Base-by-base conservation (phyloP, 257 asterid species). In the Fraxinus anomala region DNA sequence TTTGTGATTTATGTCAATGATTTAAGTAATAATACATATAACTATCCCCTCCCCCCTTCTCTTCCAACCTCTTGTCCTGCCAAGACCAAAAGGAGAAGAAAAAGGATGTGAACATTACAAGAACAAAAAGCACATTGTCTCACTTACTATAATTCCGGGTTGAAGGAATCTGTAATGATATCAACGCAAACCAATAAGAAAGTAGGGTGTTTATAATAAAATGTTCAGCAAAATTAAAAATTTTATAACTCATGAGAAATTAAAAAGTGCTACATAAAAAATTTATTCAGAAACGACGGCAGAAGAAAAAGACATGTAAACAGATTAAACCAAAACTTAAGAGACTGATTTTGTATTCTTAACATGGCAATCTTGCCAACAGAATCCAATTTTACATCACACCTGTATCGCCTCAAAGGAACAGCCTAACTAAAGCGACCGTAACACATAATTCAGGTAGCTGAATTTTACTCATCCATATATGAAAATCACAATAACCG, bases 401-500 rank as follows among this genome's bases (percentile, higher is more conserved):
- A 30, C 30, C 13, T 19, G 33, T 47, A 47, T 47, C 5, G 54
- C 47, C 54, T 23, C 42, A 28, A 73, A n/a, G 51, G 5, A 34
- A 44, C 17, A 68, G 49, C 68, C n/a, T 3, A 47, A 54, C 61
- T 70, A 74, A 59, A 68, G 47, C 23, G 21, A 36, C 4, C 17
- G 67, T 63, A 71, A 39, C 34, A 31, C 16, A n/a, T 28, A 49
- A 68, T 73, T 47, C 47, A 49, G 67, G 33, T 17, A 54, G 30
- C 36, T 10, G 34, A 72, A 71, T 19, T 59, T 68, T 12, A 42
- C 16, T 2, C 51, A 11, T 42, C 51, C 17, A 30, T 40, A 47
- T 69, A 51, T 42, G 23, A 24, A 26, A 85, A 73, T 72, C 73
- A 81, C 24, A 19, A 40, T 65, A 81, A 66, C 34, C 37, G 34